These are phyloP conservation scores for Eimeria zaria DNA, from an alignment of 169 alveolate genomes.

Conservation along the genomic window DNA sequence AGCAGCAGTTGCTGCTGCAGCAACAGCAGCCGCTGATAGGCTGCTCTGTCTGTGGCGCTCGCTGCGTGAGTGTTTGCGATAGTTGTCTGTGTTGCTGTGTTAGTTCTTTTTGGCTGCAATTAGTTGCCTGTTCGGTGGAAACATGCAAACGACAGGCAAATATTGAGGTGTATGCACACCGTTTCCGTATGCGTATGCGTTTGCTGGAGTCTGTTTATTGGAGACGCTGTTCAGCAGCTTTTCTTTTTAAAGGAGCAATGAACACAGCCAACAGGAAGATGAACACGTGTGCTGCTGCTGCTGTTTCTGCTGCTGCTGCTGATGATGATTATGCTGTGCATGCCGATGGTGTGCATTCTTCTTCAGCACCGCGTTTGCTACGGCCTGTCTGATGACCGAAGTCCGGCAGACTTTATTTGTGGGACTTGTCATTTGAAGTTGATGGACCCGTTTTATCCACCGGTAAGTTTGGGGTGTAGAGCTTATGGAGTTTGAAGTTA, in stretches of 20 bases:
- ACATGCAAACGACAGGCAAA: background rate
- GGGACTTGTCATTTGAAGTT: constrained; percentile 33
- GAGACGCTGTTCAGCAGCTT: background rate
- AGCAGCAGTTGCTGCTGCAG: constrained; percentile 51
- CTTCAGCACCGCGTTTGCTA: constrained; percentile 56
- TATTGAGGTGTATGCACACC: background rate
- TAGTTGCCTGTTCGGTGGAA: background rate
- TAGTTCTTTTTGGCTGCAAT: background rate
- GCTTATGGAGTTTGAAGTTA: background rate
- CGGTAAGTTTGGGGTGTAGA: background rate
- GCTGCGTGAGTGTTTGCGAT: background rate
- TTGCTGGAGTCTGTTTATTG: background rate
- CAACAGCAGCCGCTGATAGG: constrained; percentile 55
- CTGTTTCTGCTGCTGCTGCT: background rate
- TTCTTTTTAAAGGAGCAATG: background rate
- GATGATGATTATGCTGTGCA: background rate
- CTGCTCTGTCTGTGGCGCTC: constrained; percentile 9
- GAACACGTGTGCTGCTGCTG: background rate
- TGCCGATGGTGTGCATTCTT: background rate
- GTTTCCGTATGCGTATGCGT: background rate
- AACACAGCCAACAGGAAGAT: background rate
- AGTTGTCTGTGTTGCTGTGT: background rate
- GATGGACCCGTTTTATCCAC: constrained; percentile 46
- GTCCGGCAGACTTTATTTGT: background rate
- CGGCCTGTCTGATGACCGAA: constrained; percentile 30